These are phyloP conservation scores for Rubus idaeus DNA, from an alignment of 306 rosid genomes.

Conservation along the genomic window DNA sequence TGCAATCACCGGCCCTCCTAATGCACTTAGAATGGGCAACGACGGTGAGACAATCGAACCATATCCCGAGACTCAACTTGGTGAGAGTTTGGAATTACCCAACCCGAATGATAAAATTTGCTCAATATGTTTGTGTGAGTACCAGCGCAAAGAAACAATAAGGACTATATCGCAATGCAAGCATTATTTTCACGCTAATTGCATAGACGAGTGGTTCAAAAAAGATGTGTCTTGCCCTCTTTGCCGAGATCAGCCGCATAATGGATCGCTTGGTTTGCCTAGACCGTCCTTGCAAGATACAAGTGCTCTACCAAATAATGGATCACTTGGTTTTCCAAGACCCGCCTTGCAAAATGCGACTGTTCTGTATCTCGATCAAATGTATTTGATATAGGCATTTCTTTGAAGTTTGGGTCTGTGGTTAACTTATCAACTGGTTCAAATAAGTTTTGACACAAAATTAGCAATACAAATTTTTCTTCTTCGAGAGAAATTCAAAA, in stretches of 20 bases:
- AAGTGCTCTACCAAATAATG: background rate
- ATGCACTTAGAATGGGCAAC: background rate
- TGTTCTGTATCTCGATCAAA: too few species aligned
- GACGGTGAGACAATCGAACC: background rate
- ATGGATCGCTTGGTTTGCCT: background rate
- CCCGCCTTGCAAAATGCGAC: too few species aligned
- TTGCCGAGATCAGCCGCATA: conserved; percentile 27
- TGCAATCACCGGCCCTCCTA: background rate
- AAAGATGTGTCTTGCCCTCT: conserved; percentile 47
- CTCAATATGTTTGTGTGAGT: conserved; percentile 10
- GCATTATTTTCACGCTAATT: conserved; percentile 45
- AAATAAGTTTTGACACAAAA: too few species aligned
- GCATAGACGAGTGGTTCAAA: conserved; percentile 49
- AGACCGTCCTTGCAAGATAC: background rate
- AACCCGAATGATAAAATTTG: background rate
- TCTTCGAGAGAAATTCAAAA: too few species aligned
- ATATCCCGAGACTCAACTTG: conserved; percentile 5
- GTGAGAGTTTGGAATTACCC: background rate
- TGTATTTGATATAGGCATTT: too few species aligned
- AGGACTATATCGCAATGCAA: conserved; percentile 46
- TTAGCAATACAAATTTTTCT: too few species aligned
- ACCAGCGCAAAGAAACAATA: conserved; percentile 33
- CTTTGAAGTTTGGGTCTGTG: too few species aligned
- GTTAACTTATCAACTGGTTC: too few species aligned
- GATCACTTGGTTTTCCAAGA: too few species aligned